Conservation (phyloP, 1,284 basidiomycete species). For the Cutaneotrichosporon sp. region DNA sequence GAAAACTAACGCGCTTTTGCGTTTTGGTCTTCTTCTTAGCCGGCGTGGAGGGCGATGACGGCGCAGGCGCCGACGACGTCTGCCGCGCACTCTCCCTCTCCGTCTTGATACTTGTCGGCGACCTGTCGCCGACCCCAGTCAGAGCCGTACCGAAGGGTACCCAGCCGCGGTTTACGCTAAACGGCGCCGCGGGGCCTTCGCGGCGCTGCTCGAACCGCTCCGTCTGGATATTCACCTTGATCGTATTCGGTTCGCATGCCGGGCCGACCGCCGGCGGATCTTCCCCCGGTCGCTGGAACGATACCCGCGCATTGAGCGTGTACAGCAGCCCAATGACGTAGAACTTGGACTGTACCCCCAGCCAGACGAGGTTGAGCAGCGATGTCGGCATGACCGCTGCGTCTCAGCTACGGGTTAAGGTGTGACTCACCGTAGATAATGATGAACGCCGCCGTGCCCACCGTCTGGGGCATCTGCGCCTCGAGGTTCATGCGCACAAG, state of each 20-base stretch:
- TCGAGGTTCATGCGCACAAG: constrained; percentile 30
- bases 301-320: constrained; percentile 21
- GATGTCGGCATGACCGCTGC: constrained; percentile 15
- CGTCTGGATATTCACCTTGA: constrained; percentile 18
- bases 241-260: background rate
- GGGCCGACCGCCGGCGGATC: background rate
- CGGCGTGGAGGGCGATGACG: too few relatives aligned
- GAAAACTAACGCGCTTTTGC: too few relatives aligned
- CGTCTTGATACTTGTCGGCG: background rate
- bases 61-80: too few relatives aligned
- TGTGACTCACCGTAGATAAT: constrained; percentile 19
- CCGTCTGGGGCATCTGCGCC: constrained; percentile 24
- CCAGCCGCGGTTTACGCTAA: background rate
- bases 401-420: background rate
- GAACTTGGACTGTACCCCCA: constrained; percentile 25
- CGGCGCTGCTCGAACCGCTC: constrained; percentile 12
- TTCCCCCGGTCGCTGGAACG: background rate
- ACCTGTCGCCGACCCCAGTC: background rate
- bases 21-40: too few relatives aligned
- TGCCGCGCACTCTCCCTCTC: too few relatives aligned
- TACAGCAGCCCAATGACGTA: constrained; percentile 28
- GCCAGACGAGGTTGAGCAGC: constrained; percentile 14
- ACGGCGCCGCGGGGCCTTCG: background rate
- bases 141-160: background rate
- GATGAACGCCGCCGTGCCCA: constrained; percentile 23